Evolutionary conservation across 164 flowering plant species (phyloP).

Genomic region (Warburgia ugandensis): DNA sequence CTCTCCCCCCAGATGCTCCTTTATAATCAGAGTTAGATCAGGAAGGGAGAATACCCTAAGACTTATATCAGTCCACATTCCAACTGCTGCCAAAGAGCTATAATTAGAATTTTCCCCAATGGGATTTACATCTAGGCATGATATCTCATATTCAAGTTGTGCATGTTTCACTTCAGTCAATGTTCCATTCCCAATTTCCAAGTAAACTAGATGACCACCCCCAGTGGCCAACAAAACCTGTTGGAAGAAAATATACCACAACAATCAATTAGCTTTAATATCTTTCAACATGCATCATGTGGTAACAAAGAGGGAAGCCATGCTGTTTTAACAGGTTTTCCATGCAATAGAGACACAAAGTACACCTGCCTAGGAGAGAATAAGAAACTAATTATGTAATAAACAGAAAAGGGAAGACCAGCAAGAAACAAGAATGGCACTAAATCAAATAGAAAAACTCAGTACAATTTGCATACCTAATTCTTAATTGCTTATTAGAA

Average conservation of each 20-base stretch:
- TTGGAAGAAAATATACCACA: background rate
- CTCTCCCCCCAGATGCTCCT: conserved; percentile 92
- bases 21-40: conserved; percentile 61
- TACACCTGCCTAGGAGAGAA: too few species aligned
- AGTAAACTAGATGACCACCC: conserved; percentile 76
- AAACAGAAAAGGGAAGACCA: too few species aligned
- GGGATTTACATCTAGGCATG: conserved; percentile 95
- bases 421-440: too few species aligned
- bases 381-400: too few species aligned
- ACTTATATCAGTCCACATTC: conserved; percentile 99
- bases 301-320: too few species aligned
- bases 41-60: conserved; percentile 88
- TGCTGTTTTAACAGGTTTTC: too few species aligned
- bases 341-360: too few species aligned
- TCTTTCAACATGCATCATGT: too few species aligned
- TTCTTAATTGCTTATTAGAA: too few species aligned
- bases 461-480: too few species aligned
- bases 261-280: background rate
- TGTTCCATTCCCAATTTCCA: conserved; percentile 78
- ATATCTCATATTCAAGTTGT: conserved; percentile 78
- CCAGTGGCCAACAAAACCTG: conserved; percentile 96
- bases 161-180: conserved; percentile 59
- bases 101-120: conserved; percentile 68
- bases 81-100: conserved; percentile 92
- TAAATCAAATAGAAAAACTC: too few species aligned